A percentile compares a stretch with the other conserved stretches of the same genome.
phyloP scores from a whole-genome alignment of 2,329 filamentous ascomycete species.

The Penicillium sp. region DNA sequence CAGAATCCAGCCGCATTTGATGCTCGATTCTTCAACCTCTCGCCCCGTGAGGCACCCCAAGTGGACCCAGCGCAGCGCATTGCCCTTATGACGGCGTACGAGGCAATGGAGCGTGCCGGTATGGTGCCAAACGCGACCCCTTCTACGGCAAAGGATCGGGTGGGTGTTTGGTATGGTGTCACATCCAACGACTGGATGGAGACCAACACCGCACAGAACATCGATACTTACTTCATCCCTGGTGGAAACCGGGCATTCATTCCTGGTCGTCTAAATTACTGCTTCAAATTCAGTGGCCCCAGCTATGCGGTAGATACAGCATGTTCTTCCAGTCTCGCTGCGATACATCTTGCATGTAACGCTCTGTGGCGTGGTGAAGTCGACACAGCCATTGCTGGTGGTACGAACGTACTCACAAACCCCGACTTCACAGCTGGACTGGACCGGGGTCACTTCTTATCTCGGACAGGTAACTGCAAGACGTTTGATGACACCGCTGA shows the following conservation, averaged over 20 bases:
- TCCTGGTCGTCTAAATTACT: constrained; percentile 69
- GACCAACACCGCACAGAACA: constrained; percentile 57
- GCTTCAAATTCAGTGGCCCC: constrained; percentile 73
- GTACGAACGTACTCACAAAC: constrained; percentile 72
- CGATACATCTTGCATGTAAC: constrained; percentile 70
- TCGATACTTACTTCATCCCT: constrained; percentile 54
- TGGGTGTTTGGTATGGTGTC: not conserved
- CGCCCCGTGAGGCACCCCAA: not conserved
- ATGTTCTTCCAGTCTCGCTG: constrained; percentile 63
- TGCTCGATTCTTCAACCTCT: not conserved
- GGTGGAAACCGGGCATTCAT: constrained; percentile 63
- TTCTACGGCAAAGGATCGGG: not conserved
- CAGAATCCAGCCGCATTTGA: not conserved
- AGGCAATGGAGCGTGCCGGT: not conserved
- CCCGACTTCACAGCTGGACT: constrained; percentile 75
- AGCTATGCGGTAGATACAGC: constrained; percentile 73
- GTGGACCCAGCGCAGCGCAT: not conserved
- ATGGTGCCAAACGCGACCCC: not conserved
- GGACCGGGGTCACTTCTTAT: constrained; percentile 51
- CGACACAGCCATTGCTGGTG: constrained; percentile 77
- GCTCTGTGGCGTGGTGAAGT: constrained; percentile 72
- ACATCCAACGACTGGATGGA: constrained; percentile 48
- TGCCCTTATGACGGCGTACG: not conserved
- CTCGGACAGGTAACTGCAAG: constrained; percentile 48
- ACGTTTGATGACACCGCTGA: constrained; percentile 52